These are phyloP conservation scores for Austroboletus niveus DNA, from an alignment of 1,284 basidiomycete species.

Conservation along the genomic window DNA sequence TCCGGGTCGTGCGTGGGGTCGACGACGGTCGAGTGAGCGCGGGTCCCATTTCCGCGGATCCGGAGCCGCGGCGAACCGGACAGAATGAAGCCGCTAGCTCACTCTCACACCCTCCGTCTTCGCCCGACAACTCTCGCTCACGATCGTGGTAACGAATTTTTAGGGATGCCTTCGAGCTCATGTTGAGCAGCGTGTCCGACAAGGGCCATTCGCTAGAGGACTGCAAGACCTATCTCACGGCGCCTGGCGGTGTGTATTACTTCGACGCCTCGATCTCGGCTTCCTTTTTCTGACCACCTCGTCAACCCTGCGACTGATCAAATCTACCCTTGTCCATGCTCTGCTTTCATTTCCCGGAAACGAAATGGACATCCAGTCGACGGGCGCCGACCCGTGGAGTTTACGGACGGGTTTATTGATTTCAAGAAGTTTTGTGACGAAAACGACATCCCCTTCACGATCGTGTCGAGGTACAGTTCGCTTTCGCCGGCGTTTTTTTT, in stretches of 20 bases:
- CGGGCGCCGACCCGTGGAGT: conserved; percentile 52
- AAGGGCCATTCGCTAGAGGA: conserved; percentile 21
- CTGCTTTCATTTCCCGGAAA: background rate
- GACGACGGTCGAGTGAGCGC: background rate
- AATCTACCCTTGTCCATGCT: background rate
- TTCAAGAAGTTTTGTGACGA: conserved; percentile 82
- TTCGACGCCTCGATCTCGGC: no score
- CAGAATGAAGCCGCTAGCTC: background rate
- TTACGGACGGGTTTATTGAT: conserved; percentile 85
- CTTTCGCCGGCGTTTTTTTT: background rate
- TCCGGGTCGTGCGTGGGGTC: background rate
- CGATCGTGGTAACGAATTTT: conserved; percentile 12
- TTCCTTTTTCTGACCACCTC: background rate
- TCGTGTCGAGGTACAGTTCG: conserved; percentile 77
- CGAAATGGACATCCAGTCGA: background rate
- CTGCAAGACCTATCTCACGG: conserved; percentile 29
- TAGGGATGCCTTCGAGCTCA: conserved; percentile 25
- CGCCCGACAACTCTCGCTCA: conserved; percentile 6
- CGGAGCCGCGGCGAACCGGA: background rate
- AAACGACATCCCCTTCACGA: conserved; percentile 81
- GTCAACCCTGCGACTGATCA: conserved; percentile 3
- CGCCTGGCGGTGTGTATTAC: conserved; percentile 15
- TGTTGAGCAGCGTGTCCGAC: conserved; percentile 22
- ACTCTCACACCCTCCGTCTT: background rate
- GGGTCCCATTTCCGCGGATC: conserved; percentile 5